These are phyloP conservation scores for Torulaspora pretoriensis DNA, from an alignment of 1,139 yeast genomes.

Conservation along the genomic window DNA sequence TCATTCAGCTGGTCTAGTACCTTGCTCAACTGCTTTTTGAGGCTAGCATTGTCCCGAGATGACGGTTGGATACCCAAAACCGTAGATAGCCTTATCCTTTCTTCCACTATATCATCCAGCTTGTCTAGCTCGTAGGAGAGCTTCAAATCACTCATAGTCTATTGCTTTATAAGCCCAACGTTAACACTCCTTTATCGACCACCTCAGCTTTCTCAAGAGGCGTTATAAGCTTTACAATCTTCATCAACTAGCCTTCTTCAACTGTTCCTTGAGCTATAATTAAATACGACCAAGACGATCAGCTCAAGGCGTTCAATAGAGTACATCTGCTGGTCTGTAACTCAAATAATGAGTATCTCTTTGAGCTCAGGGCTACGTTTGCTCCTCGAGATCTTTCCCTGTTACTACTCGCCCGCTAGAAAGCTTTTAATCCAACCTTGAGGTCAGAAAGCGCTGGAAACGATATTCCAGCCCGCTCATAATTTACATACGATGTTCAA, in stretches of 20 bases:
- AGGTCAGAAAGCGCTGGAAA: no score
- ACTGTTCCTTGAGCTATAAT: background rate
- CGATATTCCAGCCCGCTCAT: background rate
- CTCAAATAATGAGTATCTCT: no score
- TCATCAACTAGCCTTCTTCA: constrained; percentile 1
- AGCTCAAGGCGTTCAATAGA: background rate
- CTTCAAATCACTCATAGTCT: constrained; percentile 22
- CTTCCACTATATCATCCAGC: constrained; percentile 30
- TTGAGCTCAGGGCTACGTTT: background rate
- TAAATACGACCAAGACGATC: background rate
- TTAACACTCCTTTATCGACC: background rate
- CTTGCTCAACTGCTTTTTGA: constrained; percentile 25
- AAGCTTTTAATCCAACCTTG: no score
- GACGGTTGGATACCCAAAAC: constrained; percentile 28
- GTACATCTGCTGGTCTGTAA: background rate
- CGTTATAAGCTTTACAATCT: background rate
- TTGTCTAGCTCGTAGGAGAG: constrained; percentile 28
- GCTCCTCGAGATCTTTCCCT: no score
- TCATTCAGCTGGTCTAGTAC: constrained; percentile 20
- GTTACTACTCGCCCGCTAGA: no score
- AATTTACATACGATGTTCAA: constrained; percentile 1
- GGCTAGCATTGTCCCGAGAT: constrained; percentile 22
- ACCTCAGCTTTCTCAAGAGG: background rate
- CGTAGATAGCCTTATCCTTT: constrained; percentile 25
- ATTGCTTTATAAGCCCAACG: background rate